These are phyloP conservation scores for Calonectria hawksworthii DNA, from an alignment of 2,329 filamentous ascomycete species.

Conservation along the genomic window DNA sequence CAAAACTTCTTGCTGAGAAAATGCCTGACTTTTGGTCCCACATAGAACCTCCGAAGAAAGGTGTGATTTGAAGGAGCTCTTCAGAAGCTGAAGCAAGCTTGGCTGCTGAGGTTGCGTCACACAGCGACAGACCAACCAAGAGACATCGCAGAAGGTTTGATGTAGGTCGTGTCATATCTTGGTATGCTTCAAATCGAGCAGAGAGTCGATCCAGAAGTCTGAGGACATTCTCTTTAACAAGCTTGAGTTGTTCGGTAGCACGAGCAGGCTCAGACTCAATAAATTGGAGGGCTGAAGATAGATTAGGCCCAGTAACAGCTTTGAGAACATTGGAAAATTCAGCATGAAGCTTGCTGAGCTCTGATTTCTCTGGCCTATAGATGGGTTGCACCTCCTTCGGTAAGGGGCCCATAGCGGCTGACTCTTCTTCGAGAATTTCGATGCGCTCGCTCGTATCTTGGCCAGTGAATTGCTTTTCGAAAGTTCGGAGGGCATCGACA, in stretches of 20 bases:
- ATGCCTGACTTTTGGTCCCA: slow-evolving; percentile 43
- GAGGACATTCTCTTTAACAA: slow-evolving; percentile 70
- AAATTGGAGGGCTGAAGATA: slow-evolving; percentile 52
- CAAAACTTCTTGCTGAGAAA: slow-evolving; percentile 53
- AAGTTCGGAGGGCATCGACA: slow-evolving; percentile 72
- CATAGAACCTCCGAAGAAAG: slow-evolving; percentile 68
- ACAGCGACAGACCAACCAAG: slow-evolving; percentile 79
- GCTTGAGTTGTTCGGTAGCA: slow-evolving; percentile 57
- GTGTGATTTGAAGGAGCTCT: slow-evolving; percentile 61
- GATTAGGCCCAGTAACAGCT: slow-evolving; percentile 66
- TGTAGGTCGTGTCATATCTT: slow-evolving; percentile 85
- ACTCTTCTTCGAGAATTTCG: slow-evolving; percentile 72
- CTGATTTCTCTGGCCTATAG: slow-evolving; percentile 77
- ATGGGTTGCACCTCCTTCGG: slow-evolving; percentile 76
- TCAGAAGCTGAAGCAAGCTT: slow-evolving; percentile 52
- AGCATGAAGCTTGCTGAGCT: slow-evolving; percentile 80
- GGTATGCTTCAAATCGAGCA: slow-evolving; percentile 81
- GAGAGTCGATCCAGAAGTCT: slow-evolving; percentile 80
- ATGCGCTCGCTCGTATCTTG: slow-evolving; percentile 77
- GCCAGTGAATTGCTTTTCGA: slow-evolving; percentile 78
- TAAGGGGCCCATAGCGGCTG: slow-evolving; percentile 74
- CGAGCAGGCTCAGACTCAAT: slow-evolving; percentile 39
- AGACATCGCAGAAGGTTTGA: slow-evolving; percentile 85
- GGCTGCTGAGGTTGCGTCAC: slow-evolving; percentile 59
- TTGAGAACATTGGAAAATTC: slow-evolving; percentile 86